Base-by-base conservation (phyloP, 495 filamentous ascomycete species). In the Podospora tetraspora region DNA sequence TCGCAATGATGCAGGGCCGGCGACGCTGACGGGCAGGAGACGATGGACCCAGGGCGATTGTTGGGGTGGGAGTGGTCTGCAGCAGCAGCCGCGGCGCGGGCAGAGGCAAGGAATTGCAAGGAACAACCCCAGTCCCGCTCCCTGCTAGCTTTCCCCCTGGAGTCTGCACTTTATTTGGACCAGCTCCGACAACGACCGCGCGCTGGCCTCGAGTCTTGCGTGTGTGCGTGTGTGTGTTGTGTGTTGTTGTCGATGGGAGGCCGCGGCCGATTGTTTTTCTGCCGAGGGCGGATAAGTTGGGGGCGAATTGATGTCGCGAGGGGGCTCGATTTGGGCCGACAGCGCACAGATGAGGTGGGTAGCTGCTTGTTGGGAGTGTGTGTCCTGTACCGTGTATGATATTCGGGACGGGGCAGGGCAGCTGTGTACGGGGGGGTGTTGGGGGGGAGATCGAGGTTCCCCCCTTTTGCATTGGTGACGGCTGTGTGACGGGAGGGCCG, bases 1-100 rank as follows among this genome's bases (percentile, higher is more conserved):
- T 68, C 65, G 65, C 62, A 71, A 71, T 63, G 68, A 66, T 70
- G 63, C 68, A 66, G 68, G 59, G 58, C 67, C 32, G 32, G 25
- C 57, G 24, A 52, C 7, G 59, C 52, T 62, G 63, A 64, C 32
- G 62, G 27, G 64, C 64, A 37, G 30, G 25, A 43, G 24, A 22
- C 57, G 52, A 27, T 34, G 64, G 25, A 66, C 32, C 32, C 32
- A 37, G 32, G 32, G 12, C 57, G 57, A 23, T 25, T 25, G 30
- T 25, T 32, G 57, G 52, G 16, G 43, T 52, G 43, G 43, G 16
- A 52, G 43, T 52, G 43, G 43, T 52, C 43, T 52, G 43, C 43
- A 52, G 16, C 43, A 52, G 19, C 43, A 19, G 43, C 43, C 27
- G 27, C 27, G 27, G 27, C 9, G 30, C 30, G 30, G 30, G 43